A percentile compares a stretch with the other conserved stretches of the same genome.
Evolutionary conservation across 2,329 filamentous ascomycete genomes (phyloP).

Genomic region (Penicillium sp.): DNA sequence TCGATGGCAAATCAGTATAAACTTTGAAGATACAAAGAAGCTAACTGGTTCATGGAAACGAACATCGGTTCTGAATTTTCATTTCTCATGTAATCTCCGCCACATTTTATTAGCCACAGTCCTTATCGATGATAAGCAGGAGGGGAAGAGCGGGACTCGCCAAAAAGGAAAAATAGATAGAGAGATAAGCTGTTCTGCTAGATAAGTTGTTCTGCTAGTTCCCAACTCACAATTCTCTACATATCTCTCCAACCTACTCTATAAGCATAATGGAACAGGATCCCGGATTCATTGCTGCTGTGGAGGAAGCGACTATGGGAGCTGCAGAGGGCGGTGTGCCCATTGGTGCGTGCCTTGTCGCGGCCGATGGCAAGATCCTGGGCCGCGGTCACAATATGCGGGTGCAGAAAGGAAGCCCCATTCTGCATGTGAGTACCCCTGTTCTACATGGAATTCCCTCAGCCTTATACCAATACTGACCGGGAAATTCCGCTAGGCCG

Average conservation of each 20-base stretch:
- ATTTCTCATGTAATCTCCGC: neutral
- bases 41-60: neutral
- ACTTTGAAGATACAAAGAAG: neutral
- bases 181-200: conserved; percentile 3
- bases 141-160: conserved; percentile 18
- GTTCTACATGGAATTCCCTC: neutral
- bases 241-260: neutral
- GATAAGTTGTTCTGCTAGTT: neutral
- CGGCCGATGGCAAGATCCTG: conserved; percentile 67
- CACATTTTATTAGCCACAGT: conserved; percentile 4
- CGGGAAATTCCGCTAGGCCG: conserved; percentile 54
- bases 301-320: conserved; percentile 59
- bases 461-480: neutral
- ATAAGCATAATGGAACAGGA: conserved; percentile 39
- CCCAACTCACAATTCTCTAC: neutral
- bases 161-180: neutral
- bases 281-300: conserved; percentile 57
- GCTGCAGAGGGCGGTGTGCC: conserved; percentile 60
- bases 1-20: neutral
- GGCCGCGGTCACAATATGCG: conserved; percentile 75
- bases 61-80: neutral
- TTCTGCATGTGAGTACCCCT: conserved; percentile 62
- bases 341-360: conserved; percentile 63
- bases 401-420: conserved; percentile 69
- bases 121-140: conserved; percentile 33